These are phyloP conservation scores for Backusella morwellensis DNA, from an alignment of 192 early-diverging fungal genomes.

Conservation along the genomic window DNA sequence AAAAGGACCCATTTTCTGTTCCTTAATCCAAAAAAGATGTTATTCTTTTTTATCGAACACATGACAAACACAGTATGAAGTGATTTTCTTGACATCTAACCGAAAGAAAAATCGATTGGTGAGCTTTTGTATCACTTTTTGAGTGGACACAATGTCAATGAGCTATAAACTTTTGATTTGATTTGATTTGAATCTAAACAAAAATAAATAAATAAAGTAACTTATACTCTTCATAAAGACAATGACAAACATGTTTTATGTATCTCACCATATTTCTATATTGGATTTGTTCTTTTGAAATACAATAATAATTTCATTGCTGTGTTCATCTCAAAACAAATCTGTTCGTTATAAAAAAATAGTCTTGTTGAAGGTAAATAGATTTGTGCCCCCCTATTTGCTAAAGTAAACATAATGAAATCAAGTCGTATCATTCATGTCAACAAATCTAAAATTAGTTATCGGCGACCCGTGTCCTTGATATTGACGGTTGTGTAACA, in stretches of 20 bases:
- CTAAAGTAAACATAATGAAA: constrained; percentile 1
- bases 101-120: not conserved
- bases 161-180: not conserved
- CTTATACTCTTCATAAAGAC: not conserved
- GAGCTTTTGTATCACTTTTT: not conserved
- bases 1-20: not conserved
- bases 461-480: not conserved
- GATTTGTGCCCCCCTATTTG: not conserved
- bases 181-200: not conserved
- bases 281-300: not conserved
- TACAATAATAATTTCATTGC: not conserved
- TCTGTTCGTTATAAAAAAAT: not conserved
- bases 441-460: constrained; percentile 2
- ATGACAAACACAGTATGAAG: not conserved
- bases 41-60: not conserved
- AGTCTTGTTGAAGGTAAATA: not conserved
- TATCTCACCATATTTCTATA: not conserved
- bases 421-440: constrained; percentile 3
- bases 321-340: not conserved
- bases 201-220: not conserved
- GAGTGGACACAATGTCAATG: constrained; percentile 2
- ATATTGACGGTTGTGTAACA: constrained; percentile 3
- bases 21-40: not conserved
- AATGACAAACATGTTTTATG: not conserved
- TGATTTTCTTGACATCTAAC: not conserved